Base-by-base conservation (phyloP, 768 basidiomycete species). In the Suillus spraguei region DNA sequence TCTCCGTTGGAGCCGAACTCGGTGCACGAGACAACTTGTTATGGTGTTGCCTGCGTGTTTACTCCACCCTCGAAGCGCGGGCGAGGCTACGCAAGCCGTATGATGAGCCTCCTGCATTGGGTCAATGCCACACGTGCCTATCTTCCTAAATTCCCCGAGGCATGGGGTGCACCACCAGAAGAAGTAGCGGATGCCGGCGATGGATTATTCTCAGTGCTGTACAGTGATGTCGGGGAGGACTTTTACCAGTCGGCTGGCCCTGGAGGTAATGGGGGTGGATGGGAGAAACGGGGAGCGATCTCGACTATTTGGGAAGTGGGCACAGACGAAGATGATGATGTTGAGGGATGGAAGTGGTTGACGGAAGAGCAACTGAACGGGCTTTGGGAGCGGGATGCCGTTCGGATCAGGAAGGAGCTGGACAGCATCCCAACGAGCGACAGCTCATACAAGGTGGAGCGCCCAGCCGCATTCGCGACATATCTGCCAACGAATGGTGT, bases 81-180 rank as follows among this genome's bases (percentile, higher is more conserved):
- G 9, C 82, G 82, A 59, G 87, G 88, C 22, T 89, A 87, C 66
- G 87, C 83, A 13, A 70, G 70, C n/a, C 84, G 85, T 64, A 87
- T 88, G 87, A 87, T 89, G 87, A 77, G 82, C 17, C 79, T 90
- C 33, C 61, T 90, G 44, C 88, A 90, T 68, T 84, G 82, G 80
- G 80, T 85, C 14, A 72, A 83, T 50, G 82, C 81, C 5, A 75
- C 77, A 14, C 36, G 66, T 62, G 58, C 61, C 22, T 47, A 66
- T 68, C 78, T 77, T 66, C 76, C 68, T 17, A 54, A 60, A 59
- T 80, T 77, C 77, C 83, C 84, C 2, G 60, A 63, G 0, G 69
- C 67, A 38, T 82, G 79, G 80, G 85, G 85, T 20, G 54, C 71
- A 4, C 80, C 82, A 32, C 85, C 85, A 1, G 64, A 67, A 0